These are phyloP conservation scores for Lyophyllum semitale DNA, from an alignment of 768 basidiomycete species.

Conservation along the genomic window DNA sequence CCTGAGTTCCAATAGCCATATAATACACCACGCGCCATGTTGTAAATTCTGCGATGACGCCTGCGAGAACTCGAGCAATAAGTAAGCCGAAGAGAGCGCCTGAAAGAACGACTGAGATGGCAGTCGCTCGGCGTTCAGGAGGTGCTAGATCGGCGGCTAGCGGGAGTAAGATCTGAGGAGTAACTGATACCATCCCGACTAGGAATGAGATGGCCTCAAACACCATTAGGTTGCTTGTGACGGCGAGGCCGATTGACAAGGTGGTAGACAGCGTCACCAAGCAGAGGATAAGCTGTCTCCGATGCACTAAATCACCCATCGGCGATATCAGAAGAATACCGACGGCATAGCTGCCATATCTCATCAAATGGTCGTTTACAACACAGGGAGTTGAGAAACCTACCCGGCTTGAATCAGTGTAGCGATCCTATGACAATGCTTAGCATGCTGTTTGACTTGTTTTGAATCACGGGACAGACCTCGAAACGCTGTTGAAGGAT, in stretches of 20 bases:
- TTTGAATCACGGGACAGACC: constrained; percentile 20
- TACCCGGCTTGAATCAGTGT: constrained; percentile 72
- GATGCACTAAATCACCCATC: constrained; percentile 78
- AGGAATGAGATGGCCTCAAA: constrained; percentile 74
- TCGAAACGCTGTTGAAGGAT: constrained; percentile 39
- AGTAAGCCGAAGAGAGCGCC: constrained; percentile 73
- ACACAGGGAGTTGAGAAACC: constrained; percentile 3
- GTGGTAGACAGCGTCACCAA: constrained; percentile 53
- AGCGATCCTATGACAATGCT: constrained; percentile 47
- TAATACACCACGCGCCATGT: constrained; percentile 80
- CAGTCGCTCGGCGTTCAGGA: constrained; percentile 67
- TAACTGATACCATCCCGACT: constrained; percentile 70
- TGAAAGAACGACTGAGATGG: constrained; percentile 74
- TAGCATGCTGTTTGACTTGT: constrained; percentile 20
- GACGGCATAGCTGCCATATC: constrained; percentile 56
- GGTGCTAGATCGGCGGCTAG: constrained; percentile 84
- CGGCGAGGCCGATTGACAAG: constrained; percentile 71
- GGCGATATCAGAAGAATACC: constrained; percentile 80
- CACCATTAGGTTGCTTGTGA: constrained; percentile 57
- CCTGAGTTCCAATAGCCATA: constrained; percentile 73
- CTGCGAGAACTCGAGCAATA: constrained; percentile 72
- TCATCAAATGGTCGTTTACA: background rate
- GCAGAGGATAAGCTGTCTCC: constrained; percentile 68
- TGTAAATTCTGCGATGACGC: constrained; percentile 71
- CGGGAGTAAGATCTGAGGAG: constrained; percentile 76